A percentile compares a stretch with the other conserved stretches of the same genome.
phyloP scores from a whole-genome alignment of 345 rosid species.

The Eucalyptus curtisii region DNA sequence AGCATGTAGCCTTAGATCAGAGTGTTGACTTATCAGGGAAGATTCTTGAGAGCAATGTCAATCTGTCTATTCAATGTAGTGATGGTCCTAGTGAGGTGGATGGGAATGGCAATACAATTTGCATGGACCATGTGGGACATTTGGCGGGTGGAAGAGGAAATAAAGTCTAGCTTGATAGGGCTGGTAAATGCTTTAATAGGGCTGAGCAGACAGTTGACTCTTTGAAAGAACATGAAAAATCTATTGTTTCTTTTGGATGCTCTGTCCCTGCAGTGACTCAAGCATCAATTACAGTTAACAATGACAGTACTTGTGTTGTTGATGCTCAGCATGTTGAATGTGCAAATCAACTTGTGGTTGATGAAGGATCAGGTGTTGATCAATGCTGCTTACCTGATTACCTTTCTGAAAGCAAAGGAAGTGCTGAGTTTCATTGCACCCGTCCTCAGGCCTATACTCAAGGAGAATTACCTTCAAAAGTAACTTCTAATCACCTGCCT shows the following conservation, averaged over 20 bases:
- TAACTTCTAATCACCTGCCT: slow-evolving; percentile 1
- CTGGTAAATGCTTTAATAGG: neutral
- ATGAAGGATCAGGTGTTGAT: slow-evolving; percentile 35
- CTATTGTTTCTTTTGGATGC: slow-evolving; percentile 34
- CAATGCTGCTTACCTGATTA: slow-evolving; percentile 43
- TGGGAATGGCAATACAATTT: neutral
- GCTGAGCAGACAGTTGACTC: slow-evolving; percentile 3
- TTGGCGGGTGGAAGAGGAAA: slow-evolving; percentile 1
- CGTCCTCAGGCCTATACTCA: neutral
- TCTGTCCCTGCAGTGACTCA: slow-evolving; percentile 26
- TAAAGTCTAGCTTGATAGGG: slow-evolving; percentile 2
- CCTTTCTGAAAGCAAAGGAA: slow-evolving; percentile 33
- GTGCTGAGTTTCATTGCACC: slow-evolving; percentile 9
- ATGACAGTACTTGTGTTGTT: slow-evolving; percentile 10
- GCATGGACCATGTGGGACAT: neutral
- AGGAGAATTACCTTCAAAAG: neutral
- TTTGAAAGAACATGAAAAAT: slow-evolving; percentile 16
- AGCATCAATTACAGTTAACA: slow-evolving; percentile 18
- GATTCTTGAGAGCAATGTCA: neutral
- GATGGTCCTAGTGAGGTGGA: slow-evolving; percentile 29
- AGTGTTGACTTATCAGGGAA: neutral
- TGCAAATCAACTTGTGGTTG: slow-evolving; percentile 13
- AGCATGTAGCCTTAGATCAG: neutral
- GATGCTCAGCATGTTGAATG: slow-evolving; percentile 9
- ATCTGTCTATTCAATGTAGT: slow-evolving; percentile 22